Conservation (phyloP, 2,329 filamentous ascomycete genomes). For the Ophidiomyces ophidiicola region DNA sequence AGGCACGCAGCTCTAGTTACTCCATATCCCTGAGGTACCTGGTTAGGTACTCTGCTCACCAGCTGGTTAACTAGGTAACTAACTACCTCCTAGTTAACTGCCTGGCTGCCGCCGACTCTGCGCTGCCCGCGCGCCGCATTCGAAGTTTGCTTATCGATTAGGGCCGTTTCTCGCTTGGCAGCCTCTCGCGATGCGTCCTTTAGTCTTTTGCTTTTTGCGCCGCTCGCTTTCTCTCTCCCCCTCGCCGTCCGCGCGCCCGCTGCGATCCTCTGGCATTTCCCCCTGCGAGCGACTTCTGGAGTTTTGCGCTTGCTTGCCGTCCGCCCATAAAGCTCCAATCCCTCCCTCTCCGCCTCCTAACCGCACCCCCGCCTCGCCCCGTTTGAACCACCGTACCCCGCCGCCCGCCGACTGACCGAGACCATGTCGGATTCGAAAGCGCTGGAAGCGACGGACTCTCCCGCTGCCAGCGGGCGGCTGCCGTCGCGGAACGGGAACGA, state of each 20-base stretch:
- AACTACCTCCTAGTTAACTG: too few relatives aligned
- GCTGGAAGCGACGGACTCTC: conserved; percentile 3
- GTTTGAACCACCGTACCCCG: neutral
- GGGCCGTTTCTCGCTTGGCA: too few relatives aligned
- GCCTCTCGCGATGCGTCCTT: too few relatives aligned
- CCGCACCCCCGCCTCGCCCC: neutral
- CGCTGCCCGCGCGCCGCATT: too few relatives aligned
- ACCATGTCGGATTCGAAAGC: conserved; percentile 3
- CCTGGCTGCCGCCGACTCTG: too few relatives aligned
- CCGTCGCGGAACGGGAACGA: neutral
- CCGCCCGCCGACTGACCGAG: neutral
- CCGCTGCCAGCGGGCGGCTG: neutral
- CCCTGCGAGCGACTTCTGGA: conserved; percentile 41
- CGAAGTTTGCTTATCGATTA: too few relatives aligned
- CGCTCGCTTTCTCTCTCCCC: conserved; percentile 9
- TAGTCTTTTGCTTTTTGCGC: conserved; percentile 3
- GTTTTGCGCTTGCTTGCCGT: conserved; percentile 47
- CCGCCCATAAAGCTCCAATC: conserved; percentile 37
- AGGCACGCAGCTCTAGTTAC: too few relatives aligned
- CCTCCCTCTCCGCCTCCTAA: neutral
- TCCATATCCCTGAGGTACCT: too few relatives aligned
- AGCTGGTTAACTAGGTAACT: too few relatives aligned
- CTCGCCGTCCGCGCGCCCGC: conserved; percentile 11
- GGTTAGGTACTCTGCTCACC: too few relatives aligned
- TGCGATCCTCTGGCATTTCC: conserved; percentile 7